Percentiles rank a stretch among this genome's conserved stretches.
Evolutionary conservation across 1,139 yeast species (phyloP).

Genomic region (Lodderomyces oxycetoniae): DNA sequence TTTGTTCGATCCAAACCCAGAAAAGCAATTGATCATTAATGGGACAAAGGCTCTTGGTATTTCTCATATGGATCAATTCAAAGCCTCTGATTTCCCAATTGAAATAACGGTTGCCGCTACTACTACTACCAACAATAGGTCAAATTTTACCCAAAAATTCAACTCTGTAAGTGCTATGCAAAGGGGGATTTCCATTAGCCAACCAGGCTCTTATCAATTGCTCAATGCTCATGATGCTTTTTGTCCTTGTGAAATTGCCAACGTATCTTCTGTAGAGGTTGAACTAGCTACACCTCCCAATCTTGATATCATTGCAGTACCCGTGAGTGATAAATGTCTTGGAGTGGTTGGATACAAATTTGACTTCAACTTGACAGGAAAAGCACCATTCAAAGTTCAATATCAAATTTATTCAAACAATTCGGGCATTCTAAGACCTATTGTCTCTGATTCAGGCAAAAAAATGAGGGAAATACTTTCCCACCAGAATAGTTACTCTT

Average conservation of each 20-base stretch:
- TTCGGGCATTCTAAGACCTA: slow-evolving; percentile 29
- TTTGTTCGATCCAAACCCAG: slow-evolving; percentile 31
- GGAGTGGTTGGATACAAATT: slow-evolving; percentile 81
- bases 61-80: slow-evolving; percentile 17
- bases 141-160: slow-evolving; percentile 34
- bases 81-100: slow-evolving; percentile 43
- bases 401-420: slow-evolving; percentile 54
- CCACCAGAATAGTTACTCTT: slow-evolving; percentile 28
- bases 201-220: slow-evolving; percentile 63
- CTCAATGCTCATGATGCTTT: slow-evolving; percentile 48
- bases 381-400: slow-evolving; percentile 72
- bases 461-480: slow-evolving; percentile 23
- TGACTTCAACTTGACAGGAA: slow-evolving; percentile 68
- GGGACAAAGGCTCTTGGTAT: slow-evolving; percentile 34
- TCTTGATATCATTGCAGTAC: slow-evolving; percentile 48
- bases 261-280: slow-evolving; percentile 15
- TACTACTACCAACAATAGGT: slow-evolving; percentile 18
- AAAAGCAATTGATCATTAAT: slow-evolving; percentile 38
- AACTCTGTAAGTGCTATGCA: slow-evolving; percentile 25
- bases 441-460: slow-evolving; percentile 30
- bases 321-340: slow-evolving; percentile 80
- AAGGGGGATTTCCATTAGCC: slow-evolving; percentile 36
- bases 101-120: slow-evolving; percentile 30
- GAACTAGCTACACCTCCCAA: slow-evolving; percentile 41
- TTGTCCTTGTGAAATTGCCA: slow-evolving; percentile 62